Percentiles rank a stretch among this genome's conserved stretches.
phyloP scores from a whole-genome alignment of 225 moss, liverwort and hornwort genomes.

The Antitrichia curtipendula region DNA sequence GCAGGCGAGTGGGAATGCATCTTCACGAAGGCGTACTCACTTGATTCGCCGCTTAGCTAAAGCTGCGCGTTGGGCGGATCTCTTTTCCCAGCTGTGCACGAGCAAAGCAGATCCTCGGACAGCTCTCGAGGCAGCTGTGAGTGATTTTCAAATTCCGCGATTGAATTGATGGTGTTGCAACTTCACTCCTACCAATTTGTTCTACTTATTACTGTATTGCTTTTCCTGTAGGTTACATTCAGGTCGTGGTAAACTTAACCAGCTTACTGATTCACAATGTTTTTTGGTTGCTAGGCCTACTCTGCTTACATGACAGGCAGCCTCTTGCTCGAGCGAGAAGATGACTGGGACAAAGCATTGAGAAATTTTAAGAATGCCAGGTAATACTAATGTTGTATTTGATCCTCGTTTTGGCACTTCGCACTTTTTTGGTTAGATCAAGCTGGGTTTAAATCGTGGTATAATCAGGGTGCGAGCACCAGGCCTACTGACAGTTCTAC shows the following conservation, averaged over 20 bases:
- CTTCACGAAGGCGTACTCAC: conserved; percentile 62
- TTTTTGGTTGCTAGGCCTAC: conserved; percentile 53
- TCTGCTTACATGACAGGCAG: conserved; percentile 89
- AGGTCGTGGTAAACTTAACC: background rate
- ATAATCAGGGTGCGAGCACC: background rate
- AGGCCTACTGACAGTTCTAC: background rate
- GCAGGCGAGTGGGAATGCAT: conserved; percentile 37
- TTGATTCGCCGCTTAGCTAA: conserved; percentile 87
- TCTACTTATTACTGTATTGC: background rate
- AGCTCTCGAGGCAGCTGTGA: conserved; percentile 83
- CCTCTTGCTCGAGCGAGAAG: conserved; percentile 82
- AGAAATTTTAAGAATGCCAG: conserved; percentile 89
- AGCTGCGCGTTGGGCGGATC: conserved; percentile 93
- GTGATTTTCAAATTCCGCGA: too few relatives aligned
- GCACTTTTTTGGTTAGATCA: background rate
- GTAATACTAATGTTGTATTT: conserved; percentile 6
- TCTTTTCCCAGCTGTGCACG: conserved; percentile 66
- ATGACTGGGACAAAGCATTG: conserved; percentile 88
- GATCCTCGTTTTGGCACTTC: background rate
- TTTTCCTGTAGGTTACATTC: background rate
- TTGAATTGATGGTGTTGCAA: background rate
- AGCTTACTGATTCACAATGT: background rate
- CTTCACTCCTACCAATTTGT: background rate
- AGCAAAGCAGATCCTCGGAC: conserved; percentile 81
- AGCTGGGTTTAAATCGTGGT: background rate